phyloP scores from a whole-genome alignment of 2,329 filamentous ascomycete genomes.

The Phoma sp. region DNA sequence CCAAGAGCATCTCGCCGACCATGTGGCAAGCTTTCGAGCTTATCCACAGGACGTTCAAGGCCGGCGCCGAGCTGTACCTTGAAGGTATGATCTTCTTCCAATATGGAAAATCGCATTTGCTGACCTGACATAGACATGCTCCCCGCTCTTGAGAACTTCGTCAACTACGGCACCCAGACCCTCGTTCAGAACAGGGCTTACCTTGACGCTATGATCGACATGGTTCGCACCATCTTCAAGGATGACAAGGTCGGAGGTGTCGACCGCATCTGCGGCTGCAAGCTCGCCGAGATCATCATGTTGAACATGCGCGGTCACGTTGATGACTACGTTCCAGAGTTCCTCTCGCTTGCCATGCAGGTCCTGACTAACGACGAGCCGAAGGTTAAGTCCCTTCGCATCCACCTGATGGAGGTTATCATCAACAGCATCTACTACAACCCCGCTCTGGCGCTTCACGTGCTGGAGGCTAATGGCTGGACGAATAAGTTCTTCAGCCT shows the following conservation, averaged over 20 bases:
- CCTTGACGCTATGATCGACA: conserved; percentile 85
- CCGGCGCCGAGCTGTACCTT: conserved; percentile 93
- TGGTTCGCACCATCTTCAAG: conserved; percentile 94
- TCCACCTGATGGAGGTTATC: conserved; percentile 98
- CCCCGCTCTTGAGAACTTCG: conserved; percentile 95
- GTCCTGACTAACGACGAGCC: conserved; percentile 77
- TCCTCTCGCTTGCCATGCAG: conserved; percentile 87
- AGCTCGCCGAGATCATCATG: conserved; percentile 96
- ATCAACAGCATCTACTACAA: conserved; percentile 99
- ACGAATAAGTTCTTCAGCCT: conserved; percentile 99
- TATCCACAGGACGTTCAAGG: conserved; percentile 96
- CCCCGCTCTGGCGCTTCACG: conserved; percentile 80
- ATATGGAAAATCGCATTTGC: neutral
- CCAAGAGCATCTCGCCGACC: conserved; percentile 90
- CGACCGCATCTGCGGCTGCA: conserved; percentile 96
- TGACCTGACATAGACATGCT: conserved; percentile 76
- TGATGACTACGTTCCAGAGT: conserved; percentile 86
- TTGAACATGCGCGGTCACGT: conserved; percentile 88
- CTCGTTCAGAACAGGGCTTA: conserved; percentile 86
- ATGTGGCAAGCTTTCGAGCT: conserved; percentile 99
- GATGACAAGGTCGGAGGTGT: conserved; percentile 92
- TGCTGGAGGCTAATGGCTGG: conserved; percentile 91
- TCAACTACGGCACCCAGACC: conserved; percentile 85
- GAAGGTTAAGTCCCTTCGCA: conserved; percentile 91
- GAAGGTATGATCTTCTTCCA: conserved; percentile 60